Evolutionary conservation across 768 basidiomycete species (phyloP).

Genomic region (Neoboletus subvelutipes): DNA sequence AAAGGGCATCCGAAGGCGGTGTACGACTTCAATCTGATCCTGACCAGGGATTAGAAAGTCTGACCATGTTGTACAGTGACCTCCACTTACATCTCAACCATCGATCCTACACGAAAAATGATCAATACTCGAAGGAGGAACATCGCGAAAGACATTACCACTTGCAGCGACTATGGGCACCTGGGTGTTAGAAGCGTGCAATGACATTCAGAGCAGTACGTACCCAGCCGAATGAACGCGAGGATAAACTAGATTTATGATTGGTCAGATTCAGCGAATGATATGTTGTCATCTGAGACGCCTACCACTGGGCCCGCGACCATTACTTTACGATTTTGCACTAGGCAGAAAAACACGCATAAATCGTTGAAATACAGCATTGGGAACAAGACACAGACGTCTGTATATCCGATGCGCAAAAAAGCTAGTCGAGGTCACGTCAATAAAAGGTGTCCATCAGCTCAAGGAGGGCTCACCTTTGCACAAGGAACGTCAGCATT

Average conservation of each 20-base stretch:
- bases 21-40: constrained; percentile 14
- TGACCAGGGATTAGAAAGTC: not conserved
- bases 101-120: not conserved
- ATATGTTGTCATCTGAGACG: no score
- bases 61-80: not conserved
- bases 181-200: not conserved
- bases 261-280: no score
- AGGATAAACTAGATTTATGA: no score
- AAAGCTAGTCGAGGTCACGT: constrained; percentile 13
- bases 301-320: constrained; percentile 16
- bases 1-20: constrained; percentile 3
- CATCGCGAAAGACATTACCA: constrained; percentile 3
- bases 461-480: constrained; percentile 12
- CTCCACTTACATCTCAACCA: constrained; percentile 19
- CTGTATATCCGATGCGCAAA: constrained; percentile 27
- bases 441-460: not conserved
- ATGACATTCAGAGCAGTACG: not conserved
- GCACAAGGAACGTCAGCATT: constrained; percentile 24
- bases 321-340: constrained; percentile 12
- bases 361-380: not conserved
- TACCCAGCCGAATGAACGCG: constrained; percentile 19
- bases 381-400: constrained; percentile 7
- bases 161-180: constrained; percentile 18
- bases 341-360: constrained; percentile 1
- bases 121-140: not conserved